These are phyloP conservation scores for Taxawa tesnikishii DNA, from an alignment of 2,329 filamentous ascomycete genomes.

Conservation along the genomic window DNA sequence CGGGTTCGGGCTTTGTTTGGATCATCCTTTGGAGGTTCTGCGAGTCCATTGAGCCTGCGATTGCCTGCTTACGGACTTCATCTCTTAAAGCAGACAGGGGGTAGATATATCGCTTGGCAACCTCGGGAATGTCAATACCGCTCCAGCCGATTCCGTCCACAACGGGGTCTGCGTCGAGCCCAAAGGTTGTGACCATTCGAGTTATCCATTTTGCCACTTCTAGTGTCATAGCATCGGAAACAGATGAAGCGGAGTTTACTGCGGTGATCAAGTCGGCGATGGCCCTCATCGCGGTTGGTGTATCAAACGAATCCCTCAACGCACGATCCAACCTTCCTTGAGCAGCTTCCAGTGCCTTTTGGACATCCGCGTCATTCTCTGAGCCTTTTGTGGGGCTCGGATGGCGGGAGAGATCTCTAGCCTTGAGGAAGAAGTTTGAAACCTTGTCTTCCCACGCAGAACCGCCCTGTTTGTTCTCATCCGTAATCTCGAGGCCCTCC, in stretches of 20 bases:
- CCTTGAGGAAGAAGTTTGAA: constrained; percentile 56
- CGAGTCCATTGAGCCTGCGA: constrained; percentile 32
- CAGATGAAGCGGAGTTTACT: constrained; percentile 48
- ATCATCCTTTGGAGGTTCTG: constrained; percentile 16
- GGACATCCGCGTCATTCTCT: constrained; percentile 18
- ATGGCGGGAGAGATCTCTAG: constrained; percentile 32
- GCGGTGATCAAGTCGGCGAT: constrained; percentile 67
- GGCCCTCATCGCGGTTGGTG: constrained; percentile 63
- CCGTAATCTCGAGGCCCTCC: constrained; percentile 81
- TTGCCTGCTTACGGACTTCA: constrained; percentile 43
- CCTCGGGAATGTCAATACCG: constrained; percentile 49
- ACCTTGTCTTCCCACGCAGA: constrained; percentile 70
- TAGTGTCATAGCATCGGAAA: constrained; percentile 36
- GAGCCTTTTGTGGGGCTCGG: constrained; percentile 8
- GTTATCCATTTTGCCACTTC: constrained; percentile 67
- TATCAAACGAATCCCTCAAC: constrained; percentile 79
- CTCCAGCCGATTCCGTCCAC: constrained; percentile 46
- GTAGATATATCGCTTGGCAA: constrained; percentile 48
- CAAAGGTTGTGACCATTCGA: constrained; percentile 71
- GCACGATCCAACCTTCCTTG: constrained; percentile 50
- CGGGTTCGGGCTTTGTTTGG: constrained; percentile 12
- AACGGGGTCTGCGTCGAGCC: constrained; percentile 51
- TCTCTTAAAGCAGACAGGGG: constrained; percentile 46
- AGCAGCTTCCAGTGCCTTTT: constrained; percentile 35
- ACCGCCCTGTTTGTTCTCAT: constrained; percentile 63